phyloP scores from a whole-genome alignment of 495 filamentous ascomycete species.

The Podospora anserina region DNA sequence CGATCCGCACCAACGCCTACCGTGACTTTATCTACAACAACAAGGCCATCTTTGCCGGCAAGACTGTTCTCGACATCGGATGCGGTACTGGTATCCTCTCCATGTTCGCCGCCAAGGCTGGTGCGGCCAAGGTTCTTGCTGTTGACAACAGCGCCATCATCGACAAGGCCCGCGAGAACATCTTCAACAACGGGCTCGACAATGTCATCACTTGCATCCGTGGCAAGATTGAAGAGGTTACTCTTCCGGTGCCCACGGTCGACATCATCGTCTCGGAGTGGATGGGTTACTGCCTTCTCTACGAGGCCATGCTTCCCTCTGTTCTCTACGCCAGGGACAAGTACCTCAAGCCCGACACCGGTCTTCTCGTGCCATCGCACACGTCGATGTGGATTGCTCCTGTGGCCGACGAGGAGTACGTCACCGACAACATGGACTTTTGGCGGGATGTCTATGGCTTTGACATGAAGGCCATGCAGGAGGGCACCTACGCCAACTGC shows the following conservation, averaged over 20 bases:
- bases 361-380: constrained; percentile 89
- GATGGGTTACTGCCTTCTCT: constrained; percentile 99
- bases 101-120: constrained; percentile 95
- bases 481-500: constrained; percentile 76
- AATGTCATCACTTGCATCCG: constrained; percentile 85
- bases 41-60: constrained; percentile 93
- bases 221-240: constrained; percentile 95
- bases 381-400: constrained; percentile 85
- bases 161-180: constrained; percentile 87
- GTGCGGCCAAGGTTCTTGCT: constrained; percentile 89
- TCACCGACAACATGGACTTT: constrained; percentile 86
- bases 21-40: constrained; percentile 98
- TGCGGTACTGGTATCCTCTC: constrained; percentile 78
- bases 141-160: constrained; percentile 98
- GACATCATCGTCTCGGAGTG: constrained; percentile 99
- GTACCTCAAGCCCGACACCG: constrained; percentile 72
- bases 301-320: constrained; percentile 97
- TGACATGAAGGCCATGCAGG: constrained; percentile 86
- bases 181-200: constrained; percentile 78
- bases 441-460: constrained; percentile 99
- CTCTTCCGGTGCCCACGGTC: constrained; percentile 81
- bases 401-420: constrained; percentile 82
- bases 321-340: constrained; percentile 91
- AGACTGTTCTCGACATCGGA: constrained; percentile 95
- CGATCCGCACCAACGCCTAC: constrained; percentile 92